Conservation (phyloP, 352 stramenopile species). For the Phytophthora podocarpi region DNA sequence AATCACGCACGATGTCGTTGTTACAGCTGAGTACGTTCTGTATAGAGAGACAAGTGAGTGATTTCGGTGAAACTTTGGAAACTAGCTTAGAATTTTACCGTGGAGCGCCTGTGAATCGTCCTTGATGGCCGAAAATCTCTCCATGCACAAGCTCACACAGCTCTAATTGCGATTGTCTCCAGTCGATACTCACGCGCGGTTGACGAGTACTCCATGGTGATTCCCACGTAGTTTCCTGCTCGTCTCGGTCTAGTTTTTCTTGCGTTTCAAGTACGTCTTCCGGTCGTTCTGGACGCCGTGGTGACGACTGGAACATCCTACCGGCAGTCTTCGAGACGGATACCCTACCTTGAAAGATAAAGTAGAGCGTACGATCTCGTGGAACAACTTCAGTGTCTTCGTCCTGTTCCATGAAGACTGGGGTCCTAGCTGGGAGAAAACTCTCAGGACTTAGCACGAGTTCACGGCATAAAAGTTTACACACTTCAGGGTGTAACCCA, state of each 20-base stretch:
- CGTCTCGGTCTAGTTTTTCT: neutral
- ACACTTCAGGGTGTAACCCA: conserved; percentile 39
- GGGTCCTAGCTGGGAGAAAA: conserved; percentile 24
- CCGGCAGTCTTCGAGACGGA: conserved; percentile 29
- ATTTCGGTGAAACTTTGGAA: neutral
- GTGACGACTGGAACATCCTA: conserved; percentile 29
- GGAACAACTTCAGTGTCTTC: neutral
- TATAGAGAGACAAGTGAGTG: neutral
- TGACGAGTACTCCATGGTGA: conserved; percentile 6
- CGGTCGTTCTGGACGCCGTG: neutral
- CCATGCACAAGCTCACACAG: conserved; percentile 33
- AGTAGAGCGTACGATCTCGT: conserved; percentile 23
- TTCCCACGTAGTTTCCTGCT: conserved; percentile 20
- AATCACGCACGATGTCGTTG: conserved; percentile 27
- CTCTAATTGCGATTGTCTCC: conserved; percentile 29
- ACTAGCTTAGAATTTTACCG: conserved; percentile 12
- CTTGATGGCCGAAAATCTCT: conserved; percentile 40
- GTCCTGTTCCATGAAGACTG: conserved; percentile 40
- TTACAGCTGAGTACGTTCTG: conserved; percentile 36
- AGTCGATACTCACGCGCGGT: conserved; percentile 6
- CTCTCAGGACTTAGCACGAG: conserved; percentile 31
- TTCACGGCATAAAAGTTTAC: conserved; percentile 38
- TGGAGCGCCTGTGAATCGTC: conserved; percentile 19
- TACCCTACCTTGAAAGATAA: conserved; percentile 38
- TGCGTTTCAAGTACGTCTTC: conserved; percentile 4